Conservation (phyloP, 208 protist species). For the Trypanosoma boissoni region DNA sequence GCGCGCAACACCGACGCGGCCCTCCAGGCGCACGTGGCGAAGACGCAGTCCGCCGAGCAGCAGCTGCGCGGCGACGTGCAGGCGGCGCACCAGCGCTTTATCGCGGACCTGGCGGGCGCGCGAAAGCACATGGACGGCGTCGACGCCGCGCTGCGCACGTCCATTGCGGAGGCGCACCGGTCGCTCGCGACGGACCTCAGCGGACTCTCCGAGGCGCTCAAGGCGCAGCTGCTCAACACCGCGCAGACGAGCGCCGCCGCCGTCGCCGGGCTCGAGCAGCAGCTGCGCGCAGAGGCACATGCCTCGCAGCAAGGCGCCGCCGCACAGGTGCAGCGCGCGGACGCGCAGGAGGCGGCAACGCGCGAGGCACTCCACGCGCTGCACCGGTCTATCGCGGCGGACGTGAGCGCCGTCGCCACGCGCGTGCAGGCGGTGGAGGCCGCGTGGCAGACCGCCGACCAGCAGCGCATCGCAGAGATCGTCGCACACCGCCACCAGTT, state of each 20-base stretch:
- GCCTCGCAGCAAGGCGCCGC: conserved; percentile 38
- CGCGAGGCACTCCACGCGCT: conserved; percentile 44
- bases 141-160: conserved; percentile 46
- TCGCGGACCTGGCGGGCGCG: conserved; percentile 27
- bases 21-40: conserved; percentile 37
- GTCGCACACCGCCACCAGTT: conserved; percentile 65
- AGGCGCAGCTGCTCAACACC: conserved; percentile 35
- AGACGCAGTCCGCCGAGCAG: conserved; percentile 54
- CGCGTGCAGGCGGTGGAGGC: conserved; percentile 58
- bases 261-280: conserved; percentile 56
- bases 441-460: conserved; percentile 48
- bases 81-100: conserved; percentile 55
- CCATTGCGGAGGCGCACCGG: conserved; percentile 57
- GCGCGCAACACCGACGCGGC: conserved; percentile 43
- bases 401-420: conserved; percentile 57
- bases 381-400: conserved; percentile 43
- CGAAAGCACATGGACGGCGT: conserved; percentile 54
- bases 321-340: conserved; percentile 34
- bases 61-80: conserved; percentile 42
- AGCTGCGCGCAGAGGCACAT: conserved; percentile 42
- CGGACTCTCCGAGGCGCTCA: conserved; percentile 22
- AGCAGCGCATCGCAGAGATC: conserved; percentile 67
- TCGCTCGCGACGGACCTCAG: conserved; percentile 49
- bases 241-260: conserved; percentile 29
- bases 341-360: conserved; percentile 28